Conservation (phyloP, 768 basidiomycete species). For the Mycena metata region DNA sequence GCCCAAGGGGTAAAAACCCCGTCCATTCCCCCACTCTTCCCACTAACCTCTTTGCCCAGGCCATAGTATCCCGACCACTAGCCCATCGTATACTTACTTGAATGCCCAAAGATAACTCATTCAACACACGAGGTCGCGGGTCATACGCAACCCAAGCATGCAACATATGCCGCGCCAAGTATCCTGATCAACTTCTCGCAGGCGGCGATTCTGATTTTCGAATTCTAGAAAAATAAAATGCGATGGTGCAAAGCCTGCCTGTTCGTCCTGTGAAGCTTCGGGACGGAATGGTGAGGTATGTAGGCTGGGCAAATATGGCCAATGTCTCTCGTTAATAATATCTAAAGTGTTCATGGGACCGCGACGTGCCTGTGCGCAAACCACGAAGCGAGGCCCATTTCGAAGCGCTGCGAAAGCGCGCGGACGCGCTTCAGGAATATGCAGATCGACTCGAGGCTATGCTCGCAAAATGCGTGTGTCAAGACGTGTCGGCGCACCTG, state of each 20-base stretch:
- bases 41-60: too few species aligned
- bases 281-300: constrained; percentile 17
- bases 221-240: constrained; percentile 33
- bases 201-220: too few species aligned
- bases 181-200: not conserved
- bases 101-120: constrained; percentile 2
- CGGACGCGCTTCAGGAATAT: constrained; percentile 29
- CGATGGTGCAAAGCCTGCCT: constrained; percentile 30
- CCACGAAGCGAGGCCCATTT: constrained; percentile 37
- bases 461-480: constrained; percentile 30
- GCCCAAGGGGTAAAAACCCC: too few species aligned
- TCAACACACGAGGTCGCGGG: not conserved
- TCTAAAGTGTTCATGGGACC: constrained; percentile 30
- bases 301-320: not conserved
- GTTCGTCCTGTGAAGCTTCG: constrained; percentile 23
- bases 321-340: too few species aligned
- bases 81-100: not conserved
- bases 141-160: constrained; percentile 13
- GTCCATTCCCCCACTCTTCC: too few species aligned
- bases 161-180: constrained; percentile 11
- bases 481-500: constrained; percentile 25
- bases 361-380: constrained; percentile 9
- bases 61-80: too few species aligned
- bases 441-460: constrained; percentile 17
- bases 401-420: constrained; percentile 34